A percentile compares a stretch with the other conserved stretches of the same genome.
These are phyloP conservation scores for Fusarium tricinctum DNA, from an alignment of 2,329 filamentous ascomycete species.

Conservation along the genomic window DNA sequence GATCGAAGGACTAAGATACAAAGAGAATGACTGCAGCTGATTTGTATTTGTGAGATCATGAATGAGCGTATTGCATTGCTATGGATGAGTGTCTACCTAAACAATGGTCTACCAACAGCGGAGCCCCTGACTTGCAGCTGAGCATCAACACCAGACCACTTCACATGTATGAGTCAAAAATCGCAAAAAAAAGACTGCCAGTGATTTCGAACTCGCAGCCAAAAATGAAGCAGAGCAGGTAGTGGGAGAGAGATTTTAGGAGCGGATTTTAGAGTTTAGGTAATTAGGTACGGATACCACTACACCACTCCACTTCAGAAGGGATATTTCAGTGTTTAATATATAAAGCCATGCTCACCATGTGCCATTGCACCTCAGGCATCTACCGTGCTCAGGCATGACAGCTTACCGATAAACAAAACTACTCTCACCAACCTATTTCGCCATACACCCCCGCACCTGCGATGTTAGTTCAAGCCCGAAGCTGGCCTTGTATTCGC, in stretches of 20 bases:
- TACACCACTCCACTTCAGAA: constrained; percentile 11
- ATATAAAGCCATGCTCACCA: neutral
- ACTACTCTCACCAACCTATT: too few species aligned
- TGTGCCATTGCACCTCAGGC: neutral
- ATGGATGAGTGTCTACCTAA: too few species aligned
- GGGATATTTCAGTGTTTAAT: neutral
- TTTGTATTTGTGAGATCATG: rapidly evolving
- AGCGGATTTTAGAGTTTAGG: too few species aligned
- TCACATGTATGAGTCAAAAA: too few species aligned
- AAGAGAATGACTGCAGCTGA: neutral
- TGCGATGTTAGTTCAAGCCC: neutral
- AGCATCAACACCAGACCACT: too few species aligned
- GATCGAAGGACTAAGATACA: neutral
- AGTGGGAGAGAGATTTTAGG: constrained; percentile 1
- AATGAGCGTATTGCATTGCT: rapidly evolving
- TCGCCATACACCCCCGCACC: too few species aligned
- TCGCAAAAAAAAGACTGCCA: neutral
- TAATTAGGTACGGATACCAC: constrained; percentile 1
- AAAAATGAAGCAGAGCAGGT: neutral
- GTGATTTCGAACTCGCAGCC: neutral
- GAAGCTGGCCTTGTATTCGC: neutral
- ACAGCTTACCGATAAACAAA: too few species aligned
- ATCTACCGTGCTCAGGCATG: neutral
- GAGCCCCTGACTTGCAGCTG: neutral
- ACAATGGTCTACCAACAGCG: too few species aligned